These are phyloP conservation scores for Corynespora cassiicola DNA, from an alignment of 2,329 filamentous ascomycete genomes.

Conservation along the genomic window DNA sequence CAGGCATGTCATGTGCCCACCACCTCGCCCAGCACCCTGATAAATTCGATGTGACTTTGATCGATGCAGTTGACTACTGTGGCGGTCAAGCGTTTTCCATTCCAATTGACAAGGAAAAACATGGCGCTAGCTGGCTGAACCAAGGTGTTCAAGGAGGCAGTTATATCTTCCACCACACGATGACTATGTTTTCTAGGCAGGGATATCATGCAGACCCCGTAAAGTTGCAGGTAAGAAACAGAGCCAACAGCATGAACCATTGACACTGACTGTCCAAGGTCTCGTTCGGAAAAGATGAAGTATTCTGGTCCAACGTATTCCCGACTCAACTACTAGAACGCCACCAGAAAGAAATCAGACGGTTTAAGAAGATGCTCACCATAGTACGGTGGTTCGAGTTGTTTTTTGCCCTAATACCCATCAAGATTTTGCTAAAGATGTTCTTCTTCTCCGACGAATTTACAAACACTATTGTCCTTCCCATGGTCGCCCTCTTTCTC, in stretches of 20 bases:
- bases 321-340: conserved; percentile 64
- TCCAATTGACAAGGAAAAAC: conserved; percentile 60
- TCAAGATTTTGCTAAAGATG: conserved; percentile 69
- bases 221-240: conserved; percentile 57
- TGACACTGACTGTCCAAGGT: conserved; percentile 42
- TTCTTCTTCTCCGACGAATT: conserved; percentile 75
- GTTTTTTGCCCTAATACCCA: conserved; percentile 64
- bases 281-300: conserved; percentile 67
- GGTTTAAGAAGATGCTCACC: conserved; percentile 61
- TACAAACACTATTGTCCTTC: conserved; percentile 72
- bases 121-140: conserved; percentile 67
- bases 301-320: conserved; percentile 72
- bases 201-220: conserved; percentile 64
- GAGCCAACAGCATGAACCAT: background rate
- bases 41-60: conserved; percentile 68
- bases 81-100: conserved; percentile 68
- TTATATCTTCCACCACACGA: conserved; percentile 72
- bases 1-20: conserved; percentile 69
- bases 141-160: conserved; percentile 70
- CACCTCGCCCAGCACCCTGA: conserved; percentile 71
- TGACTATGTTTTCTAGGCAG: conserved; percentile 68
- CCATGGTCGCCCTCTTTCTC: conserved; percentile 75
- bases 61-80: conserved; percentile 60
- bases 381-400: conserved; percentile 67
- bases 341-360: conserved; percentile 62